Base-by-base conservation (phyloP, 2,329 filamentous ascomycete genomes). In the Bertia moriformis region DNA sequence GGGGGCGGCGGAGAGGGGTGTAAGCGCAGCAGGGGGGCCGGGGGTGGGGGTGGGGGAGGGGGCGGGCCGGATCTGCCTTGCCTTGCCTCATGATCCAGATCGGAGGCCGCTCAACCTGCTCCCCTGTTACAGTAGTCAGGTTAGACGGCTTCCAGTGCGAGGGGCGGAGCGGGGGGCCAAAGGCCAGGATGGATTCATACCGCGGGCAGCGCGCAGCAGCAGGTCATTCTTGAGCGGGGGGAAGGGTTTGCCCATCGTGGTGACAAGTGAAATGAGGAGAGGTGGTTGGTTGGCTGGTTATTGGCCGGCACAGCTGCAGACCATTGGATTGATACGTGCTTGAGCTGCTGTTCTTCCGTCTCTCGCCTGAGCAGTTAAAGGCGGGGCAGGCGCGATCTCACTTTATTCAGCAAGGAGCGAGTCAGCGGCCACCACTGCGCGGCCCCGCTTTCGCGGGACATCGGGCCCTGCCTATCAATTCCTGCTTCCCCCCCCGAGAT, bases 11-110 rank as follows among this genome's bases (percentile, higher is more conserved):
- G 17, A 14, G 18, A 38, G 36, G 35, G 39, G 36, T 19, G n/a
- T 27, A 39, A 19, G 18, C 14, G 12, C 19, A 38, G 39, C n/a
- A 7, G 27, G 4, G 38, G 29, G 38, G 38, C 40, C 30, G n/a
- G 4, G 27, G 10, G 24, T 4, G 18, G 37, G 18, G 19, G 40
- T 4, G 29, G 3, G 15, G 29, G 33, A 30, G 4, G 39, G 44
- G 37, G 27, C 22, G 40, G n/a, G n/a, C n/a, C n/a, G n/a, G n/a
- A n/a, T n/a, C n/a, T n/a, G 48, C 49, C 59, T 59, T 67, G 89
- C 87, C 87, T 77, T 98, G 91, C 61, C 91, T 83, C 91, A 98
- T 98, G 57, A 98, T 87, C 91, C 91, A 98, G 68, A 93, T 85
- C 42, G 91, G 91, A 44, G 91, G 83, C 47, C 91, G 78, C 62